Evolutionary conservation across 2,329 filamentous ascomycete species (phyloP).

Genomic region (Metarhizium album): DNA sequence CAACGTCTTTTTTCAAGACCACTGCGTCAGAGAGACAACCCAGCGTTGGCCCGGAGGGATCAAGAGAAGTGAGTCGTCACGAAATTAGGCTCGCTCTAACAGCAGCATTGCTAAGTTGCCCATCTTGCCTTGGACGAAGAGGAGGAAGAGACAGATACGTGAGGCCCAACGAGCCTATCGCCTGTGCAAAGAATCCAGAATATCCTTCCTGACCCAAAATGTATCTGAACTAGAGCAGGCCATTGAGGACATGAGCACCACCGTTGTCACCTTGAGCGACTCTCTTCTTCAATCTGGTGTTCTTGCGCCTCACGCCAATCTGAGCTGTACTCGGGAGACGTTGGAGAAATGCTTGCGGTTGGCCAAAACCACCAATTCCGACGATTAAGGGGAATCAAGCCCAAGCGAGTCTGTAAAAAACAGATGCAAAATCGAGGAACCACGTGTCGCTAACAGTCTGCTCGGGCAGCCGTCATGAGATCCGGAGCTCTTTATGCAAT

Average conservation of each 20-base stretch:
- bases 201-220: constrained; percentile 54
- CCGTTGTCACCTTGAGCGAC: constrained; percentile 9
- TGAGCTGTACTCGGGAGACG: constrained; percentile 9
- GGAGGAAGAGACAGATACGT: constrained; percentile 69
- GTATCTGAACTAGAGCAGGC: constrained; percentile 52
- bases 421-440: not conserved
- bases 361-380: constrained; percentile 1
- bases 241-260: constrained; percentile 56
- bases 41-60: not conserved
- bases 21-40: not conserved
- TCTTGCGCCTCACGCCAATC: constrained; percentile 6
- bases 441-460: not conserved
- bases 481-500: not conserved
- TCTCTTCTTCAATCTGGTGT: constrained; percentile 9
- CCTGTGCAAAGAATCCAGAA: constrained; percentile 66
- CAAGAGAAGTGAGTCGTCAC: constrained; percentile 5
- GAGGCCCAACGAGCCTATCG: constrained; percentile 72
- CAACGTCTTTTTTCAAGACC: not conserved
- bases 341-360: constrained; percentile 8
- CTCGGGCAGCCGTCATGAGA: no score
- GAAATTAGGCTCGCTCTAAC: no score
- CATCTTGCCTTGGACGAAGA: constrained; percentile 27
- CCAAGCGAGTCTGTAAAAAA: not conserved
- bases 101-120: not conserved
- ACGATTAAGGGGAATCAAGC: not conserved